Base-by-base conservation (phyloP, 2,329 filamentous ascomycete species). In the Penicillium sp. region DNA sequence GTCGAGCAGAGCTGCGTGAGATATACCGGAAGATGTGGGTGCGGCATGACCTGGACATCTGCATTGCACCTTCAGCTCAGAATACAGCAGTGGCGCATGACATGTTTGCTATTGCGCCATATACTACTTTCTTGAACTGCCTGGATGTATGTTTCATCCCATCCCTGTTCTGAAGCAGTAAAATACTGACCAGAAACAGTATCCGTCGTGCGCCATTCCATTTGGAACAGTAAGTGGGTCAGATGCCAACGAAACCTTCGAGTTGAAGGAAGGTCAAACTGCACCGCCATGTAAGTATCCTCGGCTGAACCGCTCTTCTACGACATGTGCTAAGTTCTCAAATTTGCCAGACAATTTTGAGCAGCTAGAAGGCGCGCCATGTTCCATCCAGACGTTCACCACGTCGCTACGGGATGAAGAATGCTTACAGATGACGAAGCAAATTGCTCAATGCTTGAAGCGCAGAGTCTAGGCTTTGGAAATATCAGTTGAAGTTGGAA, bases 31-130 rank as follows among this genome's bases (percentile, higher is more conserved):
- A 74, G 37, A 34, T 78, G 3, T 78, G 81, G 69, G 67, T 71
- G 1, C 66, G 77, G 15, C 68, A 82, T n/a, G 64, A 74, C 12
- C 69, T 86, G 5, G 83, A 86, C 68, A 80, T 78, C 0, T 72
- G 84, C 0, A 57, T 86, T 35, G 76, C 76, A 60, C 76, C 80
- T 3, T 72, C 76, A 5, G 80, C 82, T 5, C 79, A 82, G 55
- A 77, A 73, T 6, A 84, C 82, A 0, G 82, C 84, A 0, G 78
- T 82, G 0, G 71, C 71, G 39, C 83, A 86, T 67, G 83, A 86
- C 65, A 75, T 68, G 0, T 69, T 66, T 54, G 68, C 68, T 10
- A 15, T 66, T 15, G 54, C 66, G 7, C 58, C 62, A 0, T 85
- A 79, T 63, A 84, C 82, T 0, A 70, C 77, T 15, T 64, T 85